Base-by-base conservation (phyloP, 2,329 filamentous ascomycete genomes). In the Stemphylium beticola region DNA sequence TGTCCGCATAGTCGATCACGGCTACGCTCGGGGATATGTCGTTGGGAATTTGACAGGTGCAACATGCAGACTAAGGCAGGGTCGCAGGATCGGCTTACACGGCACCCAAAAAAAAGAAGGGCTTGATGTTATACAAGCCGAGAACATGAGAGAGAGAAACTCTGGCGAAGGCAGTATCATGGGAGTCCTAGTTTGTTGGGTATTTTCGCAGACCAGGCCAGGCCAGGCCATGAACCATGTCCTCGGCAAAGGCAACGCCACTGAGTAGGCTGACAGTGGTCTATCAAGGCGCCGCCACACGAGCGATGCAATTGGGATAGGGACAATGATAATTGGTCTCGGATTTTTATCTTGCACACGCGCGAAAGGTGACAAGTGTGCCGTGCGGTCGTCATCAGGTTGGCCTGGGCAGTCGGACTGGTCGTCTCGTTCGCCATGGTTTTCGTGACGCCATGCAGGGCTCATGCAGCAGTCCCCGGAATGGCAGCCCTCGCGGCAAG, bases 401-500 rank as follows among this genome's bases (percentile, higher is more conserved):
- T 31, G 20, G 17, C 22, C 39, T 46, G 41, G 12, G 20, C 34
- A 38, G 29, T 47, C 42, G 20, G 22, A 32, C n/a, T 44, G 34
- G 34, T 53, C 41, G 34, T 53, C 41, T 47, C 12, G 46, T 55
- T 59, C 22, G 47, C 41, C n/a, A 44, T 50, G 55, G 14, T 40
- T 52, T 37, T 51, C 15, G 53, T 56, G 49, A 60, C 40, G 54
- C 32, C 49, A 49, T 32, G 52, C 42, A 37, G 24, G 34, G 38
- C 26, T 46, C 40, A 46, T 64, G 62, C 62, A 64, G 51, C 41
- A 24, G 44, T 57, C 43, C 53, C 57, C 40, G 57, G 39, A 37
- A 33, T 33, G 32, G 46, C 46, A 40, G 43, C 18, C 31, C 4
- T 31, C 34, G 15, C 17, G 3, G 18, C 18, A 11, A 46, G 37